Evolutionary conservation across 345 rosid genomes (phyloP), one percentile per base, ranked within the genome.

Genomic region (Punica granatum): DNA sequence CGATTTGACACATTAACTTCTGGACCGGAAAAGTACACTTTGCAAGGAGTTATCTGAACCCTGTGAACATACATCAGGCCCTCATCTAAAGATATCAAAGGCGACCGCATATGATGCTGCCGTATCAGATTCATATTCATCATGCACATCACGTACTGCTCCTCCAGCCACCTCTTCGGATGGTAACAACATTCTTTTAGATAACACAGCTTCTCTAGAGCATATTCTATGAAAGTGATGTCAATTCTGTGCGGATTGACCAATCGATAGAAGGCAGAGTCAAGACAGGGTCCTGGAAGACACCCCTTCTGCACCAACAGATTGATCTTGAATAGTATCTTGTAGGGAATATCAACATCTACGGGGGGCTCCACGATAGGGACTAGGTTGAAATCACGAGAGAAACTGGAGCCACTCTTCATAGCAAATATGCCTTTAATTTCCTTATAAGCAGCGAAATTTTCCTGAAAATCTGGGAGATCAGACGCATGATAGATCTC

Each of bases 1-100:
- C 86, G 85, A 60, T 87, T 87, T 0, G 92, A 87, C 41, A 78
- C 79, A 73, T 80, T 85, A 34, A 85, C 33, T 72, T 88, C 90
- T 1, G 90, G 93, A 41, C 87, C 93, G 48, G 64, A 65, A 28
- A 85, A 88, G 59, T 82, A 85, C 7, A 85, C 81, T 74, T 78
- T 83, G 35, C 77, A 77, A 34, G 93, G 93, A 13, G 93, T 83
- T 66, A 88, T 63, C 36, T 88, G 93, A 59, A 83, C 79, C 75
- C 87, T 72, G 56, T 74, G 81, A 7, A 80, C 75, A 42, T 83
- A 82, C 1, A 85, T 86, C 78, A 85, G 75, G 6, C 90, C 88
- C 48, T 62, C 77, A 69, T 72, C 83, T 41, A 82, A 69, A 25
- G 77, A 65, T 63, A 82, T 73, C 28, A 58, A 19, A 54, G 83